Base-by-base conservation (phyloP, 177 flowering plant genomes). In the Vitis hybrid region DNA sequence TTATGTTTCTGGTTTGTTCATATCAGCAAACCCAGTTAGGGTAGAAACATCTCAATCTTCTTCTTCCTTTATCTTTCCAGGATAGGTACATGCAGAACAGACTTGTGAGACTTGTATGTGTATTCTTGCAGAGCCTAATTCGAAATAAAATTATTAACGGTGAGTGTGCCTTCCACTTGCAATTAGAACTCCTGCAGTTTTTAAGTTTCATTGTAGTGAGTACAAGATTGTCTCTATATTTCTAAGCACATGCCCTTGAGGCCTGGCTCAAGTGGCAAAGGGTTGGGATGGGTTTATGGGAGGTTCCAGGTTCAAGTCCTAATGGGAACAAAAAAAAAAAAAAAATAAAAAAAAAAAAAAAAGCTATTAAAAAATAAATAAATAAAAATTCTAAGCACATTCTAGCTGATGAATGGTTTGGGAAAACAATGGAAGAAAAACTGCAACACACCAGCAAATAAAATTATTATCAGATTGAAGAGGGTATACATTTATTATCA, bases 51-150 rank as follows among this genome's bases (percentile, higher is more conserved):
- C 10, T 68, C 26, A 26, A 34, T 19, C 67, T 59, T 12, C 50
- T 39, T 29, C 19, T 56, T 58, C 2, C 58, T 62, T 83, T 73
- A 5, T 55, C 52, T 55, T 48, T 11, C 2, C 93, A 94, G 97
- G 99, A 95, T 73, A 91, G 88, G 77, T 95, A 93, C 82, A 93
- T 93, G 99, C 99, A 93, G 84, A 95, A 91, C 87, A 85, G 99
- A 79, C 89, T 93, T 52, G 99, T 93, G 61, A 86, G 99, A 67
- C 92, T 95, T 68, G 97, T 95, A 3, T 95, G 99, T 67, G 99
- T 93, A 65, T 95, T 95, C 81, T 71, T 95, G 67, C 98, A 93
- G 80, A 93, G 98, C 78, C 79, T 95, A 62, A 95, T 95, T 60
- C 89, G 98, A 22, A 95, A 95, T 65, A 90, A 87, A 63, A 90